A percentile compares a stretch with the other conserved stretches of the same genome.
Conservation (phyloP, 371 early-diverging fungal species). For the Batrachochytrium dendrobatidis region DNA sequence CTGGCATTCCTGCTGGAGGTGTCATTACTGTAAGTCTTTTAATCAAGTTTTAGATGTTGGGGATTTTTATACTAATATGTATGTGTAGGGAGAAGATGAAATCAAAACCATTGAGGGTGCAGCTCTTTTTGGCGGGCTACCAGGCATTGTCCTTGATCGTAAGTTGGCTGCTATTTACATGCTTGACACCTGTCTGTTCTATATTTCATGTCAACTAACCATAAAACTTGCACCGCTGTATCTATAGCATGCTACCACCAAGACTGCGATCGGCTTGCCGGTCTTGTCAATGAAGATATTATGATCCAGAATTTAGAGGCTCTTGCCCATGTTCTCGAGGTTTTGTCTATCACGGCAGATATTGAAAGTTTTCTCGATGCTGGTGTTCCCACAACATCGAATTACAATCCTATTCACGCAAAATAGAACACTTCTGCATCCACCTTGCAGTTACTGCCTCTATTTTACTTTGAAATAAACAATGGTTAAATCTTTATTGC, state of each 20-base stretch:
- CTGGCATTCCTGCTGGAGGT: conserved; percentile 55
- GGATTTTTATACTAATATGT: conserved; percentile 43
- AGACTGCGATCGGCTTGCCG: conserved; percentile 15
- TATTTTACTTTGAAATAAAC: too few relatives aligned
- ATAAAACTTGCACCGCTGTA: background rate
- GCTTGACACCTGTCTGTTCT: background rate
- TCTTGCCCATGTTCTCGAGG: conserved; percentile 16
- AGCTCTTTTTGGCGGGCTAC: conserved; percentile 57
- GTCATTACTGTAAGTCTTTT: conserved; percentile 36
- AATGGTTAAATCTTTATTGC: too few relatives aligned
- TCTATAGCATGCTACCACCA: conserved; percentile 26
- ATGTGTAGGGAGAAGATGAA: conserved; percentile 52
- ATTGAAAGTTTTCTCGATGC: conserved; percentile 12
- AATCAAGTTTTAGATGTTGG: conserved; percentile 17
- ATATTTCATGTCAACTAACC: background rate
- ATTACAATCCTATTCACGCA: too few relatives aligned
- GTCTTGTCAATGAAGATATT: conserved; percentile 10
- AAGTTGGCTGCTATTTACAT: background rate
- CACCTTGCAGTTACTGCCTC: too few relatives aligned
- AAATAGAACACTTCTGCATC: too few relatives aligned
- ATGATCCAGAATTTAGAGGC: conserved; percentile 23
- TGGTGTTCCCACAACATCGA: background rate
- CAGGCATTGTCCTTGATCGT: conserved; percentile 53
- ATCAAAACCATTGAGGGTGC: conserved; percentile 53
- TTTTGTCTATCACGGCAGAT: conserved; percentile 13